Conservation (phyloP, 1,139 yeast genomes). For the Kluyveromyces sp. region DNA sequence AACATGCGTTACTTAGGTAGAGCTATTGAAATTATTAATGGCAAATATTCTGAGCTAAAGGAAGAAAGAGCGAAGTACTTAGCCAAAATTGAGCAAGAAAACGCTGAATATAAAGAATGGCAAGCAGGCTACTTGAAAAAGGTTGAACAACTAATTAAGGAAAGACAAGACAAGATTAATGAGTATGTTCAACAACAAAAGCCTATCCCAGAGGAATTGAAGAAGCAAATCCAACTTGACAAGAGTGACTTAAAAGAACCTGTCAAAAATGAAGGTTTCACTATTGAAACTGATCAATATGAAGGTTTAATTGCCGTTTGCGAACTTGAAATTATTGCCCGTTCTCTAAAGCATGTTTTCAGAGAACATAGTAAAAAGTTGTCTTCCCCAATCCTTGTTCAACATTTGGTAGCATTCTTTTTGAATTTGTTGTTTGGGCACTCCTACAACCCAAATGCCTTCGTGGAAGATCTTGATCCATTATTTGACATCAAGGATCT, state of each 20-base stretch:
- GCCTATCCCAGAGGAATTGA: slow-evolving; percentile 31
- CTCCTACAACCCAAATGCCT: slow-evolving; percentile 39
- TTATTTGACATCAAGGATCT: slow-evolving; percentile 41
- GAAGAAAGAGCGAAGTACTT: slow-evolving; percentile 21
- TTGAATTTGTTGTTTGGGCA: slow-evolving; percentile 65
- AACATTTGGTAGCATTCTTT: slow-evolving; percentile 58
- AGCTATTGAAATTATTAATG: slow-evolving; percentile 28
- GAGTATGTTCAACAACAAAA: slow-evolving; percentile 30
- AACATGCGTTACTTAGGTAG: slow-evolving; percentile 82
- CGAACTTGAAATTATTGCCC: slow-evolving; percentile 65
- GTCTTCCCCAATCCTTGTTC: slow-evolving; percentile 45
- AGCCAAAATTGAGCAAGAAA: slow-evolving; percentile 26
- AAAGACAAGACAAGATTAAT: slow-evolving; percentile 34
- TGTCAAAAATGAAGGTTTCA: slow-evolving; percentile 24
- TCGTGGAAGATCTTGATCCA: slow-evolving; percentile 34
- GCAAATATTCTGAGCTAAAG: slow-evolving; percentile 24
- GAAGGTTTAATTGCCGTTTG: slow-evolving; percentile 43
- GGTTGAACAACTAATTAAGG: slow-evolving; percentile 34
- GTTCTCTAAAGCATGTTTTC: slow-evolving; percentile 71
- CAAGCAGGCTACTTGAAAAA: slow-evolving; percentile 29
- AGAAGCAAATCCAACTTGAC: slow-evolving; percentile 30
- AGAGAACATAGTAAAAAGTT: slow-evolving; percentile 40
- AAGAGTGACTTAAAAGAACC: slow-evolving; percentile 34
- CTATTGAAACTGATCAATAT: slow-evolving; percentile 30
- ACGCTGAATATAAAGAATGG: slow-evolving; percentile 32